A percentile compares a stretch with the other conserved stretches of the same genome.
Conservation (phyloP, 202 grass and related monocot species). For the Hordeum pubiflorum region DNA sequence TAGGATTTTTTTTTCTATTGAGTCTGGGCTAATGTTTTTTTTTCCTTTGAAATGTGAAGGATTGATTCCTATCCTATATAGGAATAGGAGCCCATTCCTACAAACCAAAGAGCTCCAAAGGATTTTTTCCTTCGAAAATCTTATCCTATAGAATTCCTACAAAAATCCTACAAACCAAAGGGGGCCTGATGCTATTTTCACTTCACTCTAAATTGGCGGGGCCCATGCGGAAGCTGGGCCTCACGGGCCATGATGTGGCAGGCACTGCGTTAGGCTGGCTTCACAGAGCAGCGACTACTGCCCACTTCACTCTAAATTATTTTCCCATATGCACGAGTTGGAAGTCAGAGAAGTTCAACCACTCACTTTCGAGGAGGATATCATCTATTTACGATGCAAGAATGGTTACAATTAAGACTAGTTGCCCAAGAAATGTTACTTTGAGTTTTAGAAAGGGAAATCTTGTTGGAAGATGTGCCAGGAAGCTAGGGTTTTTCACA, state of each 20-base stretch:
- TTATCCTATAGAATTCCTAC: too few species aligned
- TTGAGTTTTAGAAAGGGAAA: neutral
- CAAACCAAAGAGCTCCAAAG: too few species aligned
- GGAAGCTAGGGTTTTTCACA: neutral
- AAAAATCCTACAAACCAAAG: too few species aligned
- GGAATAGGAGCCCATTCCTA: too few species aligned
- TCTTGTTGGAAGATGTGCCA: neutral
- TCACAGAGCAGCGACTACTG: conserved; percentile 37
- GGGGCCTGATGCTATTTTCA: neutral
- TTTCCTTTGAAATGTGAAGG: too few species aligned
- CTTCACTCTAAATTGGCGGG: neutral
- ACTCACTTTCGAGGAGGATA: neutral
- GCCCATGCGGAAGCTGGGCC: neutral
- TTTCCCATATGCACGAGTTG: neutral
- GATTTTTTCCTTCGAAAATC: too few species aligned
- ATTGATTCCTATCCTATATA: too few species aligned
- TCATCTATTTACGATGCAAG: neutral
- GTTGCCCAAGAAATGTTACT: neutral
- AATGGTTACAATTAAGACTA: neutral
- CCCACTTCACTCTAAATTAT: neutral
- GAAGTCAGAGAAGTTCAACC: neutral
- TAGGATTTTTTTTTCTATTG: too few species aligned
- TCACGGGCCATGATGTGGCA: neutral
- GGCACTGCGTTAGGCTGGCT: conserved; percentile 30
- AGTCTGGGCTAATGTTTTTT: too few species aligned